Evolutionary conservation across 2,329 filamentous ascomycete genomes (phyloP), one percentile per base, ranked within the genome.

Genomic region (Aspergillus quadrilineatus): DNA sequence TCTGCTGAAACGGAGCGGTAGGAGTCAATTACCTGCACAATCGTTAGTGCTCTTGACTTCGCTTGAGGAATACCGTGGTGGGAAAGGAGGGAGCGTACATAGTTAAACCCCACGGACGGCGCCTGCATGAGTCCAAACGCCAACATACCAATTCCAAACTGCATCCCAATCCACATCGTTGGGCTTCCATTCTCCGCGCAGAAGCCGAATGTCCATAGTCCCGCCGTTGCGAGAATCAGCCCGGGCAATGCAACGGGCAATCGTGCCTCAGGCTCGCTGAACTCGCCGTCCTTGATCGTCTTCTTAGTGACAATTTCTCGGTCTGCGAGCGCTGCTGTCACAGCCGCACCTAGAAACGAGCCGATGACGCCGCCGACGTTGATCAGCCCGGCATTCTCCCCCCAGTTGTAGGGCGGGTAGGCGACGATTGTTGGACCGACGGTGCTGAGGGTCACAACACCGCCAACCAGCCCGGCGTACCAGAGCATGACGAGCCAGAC

Each of bases 1-100:
- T 84, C 80, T 1, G 76, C 77, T 0, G 78, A 76, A 1, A 81
- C 60, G 1, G 72, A 65, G 0, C 71, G 67, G 60, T 83, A 83
- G 0, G 79, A 71, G 37, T 83, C 81, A 36, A 83, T 81, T 3
- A 83, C 62, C 77, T 80, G 29, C 4, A 14, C 32, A 34, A 6
- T 1, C 4, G 4, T n/a, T 1, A 47, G 6, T 22, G 22, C 22
- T 34, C 41, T 17, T 43, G n/a, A 12, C 34, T 44, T 29, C 6
- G 14, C 15, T 14, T 29, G 30, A 6, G 15, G 10, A 7, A 22
- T 22, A 4, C 22, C 22, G 30, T 14, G 15, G 30, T 32, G 44
- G 22, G 3, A 22, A 22, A 22, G 22, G 22, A 22, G 46, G 46
- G 8, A 5, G n/a, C 46, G 8, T 52, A 58, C 56, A 30, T 58